These are phyloP conservation scores for Prunus mira DNA, from an alignment of 306 rosid species.

Conservation along the genomic window DNA sequence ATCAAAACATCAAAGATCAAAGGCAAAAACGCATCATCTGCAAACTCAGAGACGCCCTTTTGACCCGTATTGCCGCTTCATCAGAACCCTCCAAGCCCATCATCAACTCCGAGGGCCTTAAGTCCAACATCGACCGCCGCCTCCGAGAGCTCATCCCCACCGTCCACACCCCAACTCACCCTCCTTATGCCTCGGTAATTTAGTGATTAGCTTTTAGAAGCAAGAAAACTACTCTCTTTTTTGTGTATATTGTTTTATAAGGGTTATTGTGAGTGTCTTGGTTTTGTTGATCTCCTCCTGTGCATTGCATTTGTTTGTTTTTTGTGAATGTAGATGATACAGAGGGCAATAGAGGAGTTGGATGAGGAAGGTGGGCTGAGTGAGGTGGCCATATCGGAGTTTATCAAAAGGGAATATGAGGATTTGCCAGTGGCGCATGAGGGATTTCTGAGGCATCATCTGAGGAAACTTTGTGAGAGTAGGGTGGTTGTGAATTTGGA, in stretches of 20 bases:
- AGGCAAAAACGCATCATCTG: not conserved
- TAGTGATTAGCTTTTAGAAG: not conserved
- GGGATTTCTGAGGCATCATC: conserved; percentile 24
- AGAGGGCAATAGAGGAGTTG: conserved; percentile 29
- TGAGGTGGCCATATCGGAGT: conserved; percentile 23
- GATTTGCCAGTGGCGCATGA: conserved; percentile 32
- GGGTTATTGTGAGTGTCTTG: not conserved
- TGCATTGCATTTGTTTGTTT: not conserved
- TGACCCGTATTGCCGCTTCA: not conserved
- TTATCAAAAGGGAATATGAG: conserved; percentile 23
- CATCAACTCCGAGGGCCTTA: not conserved
- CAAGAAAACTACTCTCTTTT: too few species aligned
- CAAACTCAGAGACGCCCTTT: conserved; percentile 15
- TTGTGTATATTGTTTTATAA: too few species aligned
- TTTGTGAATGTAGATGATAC: conserved; percentile 32
- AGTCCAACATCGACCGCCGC: conserved; percentile 6
- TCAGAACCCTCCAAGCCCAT: not conserved
- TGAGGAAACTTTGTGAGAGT: conserved; percentile 37
- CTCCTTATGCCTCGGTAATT: conserved; percentile 31
- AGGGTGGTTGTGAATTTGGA: conserved; percentile 24
- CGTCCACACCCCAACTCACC: conserved; percentile 28
- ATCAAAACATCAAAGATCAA: not conserved
- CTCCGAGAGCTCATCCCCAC: conserved; percentile 13
- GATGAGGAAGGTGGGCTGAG: conserved; percentile 30
- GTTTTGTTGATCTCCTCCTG: not conserved